Conservation (phyloP, 2,329 filamentous ascomycete species). For the Verticillium dahliae region DNA sequence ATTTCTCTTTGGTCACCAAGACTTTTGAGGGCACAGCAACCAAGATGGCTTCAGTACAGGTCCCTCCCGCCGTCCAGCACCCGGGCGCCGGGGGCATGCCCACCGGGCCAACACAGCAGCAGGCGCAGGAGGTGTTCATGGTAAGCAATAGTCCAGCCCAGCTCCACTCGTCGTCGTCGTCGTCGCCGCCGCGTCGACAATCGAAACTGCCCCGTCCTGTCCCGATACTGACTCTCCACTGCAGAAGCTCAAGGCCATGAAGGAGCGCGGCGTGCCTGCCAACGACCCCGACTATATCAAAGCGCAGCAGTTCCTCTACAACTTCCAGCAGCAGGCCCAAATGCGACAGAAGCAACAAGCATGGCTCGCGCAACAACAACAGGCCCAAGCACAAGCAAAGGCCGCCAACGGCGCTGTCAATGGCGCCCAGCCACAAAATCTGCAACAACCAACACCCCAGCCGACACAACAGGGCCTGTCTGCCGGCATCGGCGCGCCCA, state of each 20-base stretch:
- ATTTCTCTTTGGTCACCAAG: slow-evolving; percentile 9
- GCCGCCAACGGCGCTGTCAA: slow-evolving; percentile 48
- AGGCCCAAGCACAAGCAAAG: slow-evolving; percentile 32
- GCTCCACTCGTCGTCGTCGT: too few relatives aligned
- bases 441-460: slow-evolving; percentile 14
- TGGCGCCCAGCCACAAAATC: slow-evolving; percentile 21
- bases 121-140: slow-evolving; percentile 67
- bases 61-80: slow-evolving; percentile 61
- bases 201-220: background rate
- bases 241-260: slow-evolving; percentile 87
- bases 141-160: slow-evolving; percentile 33
- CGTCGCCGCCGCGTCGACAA: background rate
- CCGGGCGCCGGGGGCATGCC: slow-evolving; percentile 53
- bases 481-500: slow-evolving; percentile 29
- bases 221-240: slow-evolving; percentile 4
- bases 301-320: slow-evolving; percentile 66
- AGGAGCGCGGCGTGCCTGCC: slow-evolving; percentile 70
- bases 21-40: slow-evolving; percentile 4
- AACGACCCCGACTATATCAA: slow-evolving; percentile 86
- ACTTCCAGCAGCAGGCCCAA: slow-evolving; percentile 58
- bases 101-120: slow-evolving; percentile 64
- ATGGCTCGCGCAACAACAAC: slow-evolving; percentile 42
- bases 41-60: slow-evolving; percentile 74
- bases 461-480: slow-evolving; percentile 26
- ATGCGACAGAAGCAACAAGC: slow-evolving; percentile 42